phyloP scores from a whole-genome alignment of 1,139 yeast species.

The Debaryomyces psychrophilus region DNA sequence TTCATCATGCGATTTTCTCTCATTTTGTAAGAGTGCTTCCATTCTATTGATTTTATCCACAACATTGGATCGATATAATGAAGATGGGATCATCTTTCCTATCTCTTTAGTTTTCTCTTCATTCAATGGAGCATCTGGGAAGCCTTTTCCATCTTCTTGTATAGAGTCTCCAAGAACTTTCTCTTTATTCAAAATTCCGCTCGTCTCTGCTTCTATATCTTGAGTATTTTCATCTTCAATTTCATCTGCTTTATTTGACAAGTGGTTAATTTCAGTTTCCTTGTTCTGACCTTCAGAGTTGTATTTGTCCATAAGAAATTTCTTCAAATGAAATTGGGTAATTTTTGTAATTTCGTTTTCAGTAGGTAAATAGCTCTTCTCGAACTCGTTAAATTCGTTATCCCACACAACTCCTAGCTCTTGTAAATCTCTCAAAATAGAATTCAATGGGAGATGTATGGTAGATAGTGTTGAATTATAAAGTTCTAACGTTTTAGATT shows the following conservation, averaged over 20 bases:
- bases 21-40: slow-evolving; percentile 29
- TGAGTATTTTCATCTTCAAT: slow-evolving; percentile 5
- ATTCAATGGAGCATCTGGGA: slow-evolving; percentile 14
- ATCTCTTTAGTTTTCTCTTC: slow-evolving; percentile 22
- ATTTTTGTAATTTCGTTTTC: slow-evolving; percentile 92
- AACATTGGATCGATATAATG: slow-evolving; percentile 27
- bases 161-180: slow-evolving; percentile 12
- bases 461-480: slow-evolving; percentile 63
- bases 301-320: slow-evolving; percentile 62
- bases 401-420: slow-evolving; percentile 90
- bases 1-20: slow-evolving; percentile 12
- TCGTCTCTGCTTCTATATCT: neutral
- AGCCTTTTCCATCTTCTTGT: slow-evolving; percentile 2
- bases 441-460: slow-evolving; percentile 70
- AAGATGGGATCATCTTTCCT: slow-evolving; percentile 28
- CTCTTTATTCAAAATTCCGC: slow-evolving; percentile 1
- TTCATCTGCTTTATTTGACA: slow-evolving; percentile 7
- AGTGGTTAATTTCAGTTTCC: slow-evolving; percentile 17
- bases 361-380: slow-evolving; percentile 76
- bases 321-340: slow-evolving; percentile 84
- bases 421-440: slow-evolving; percentile 70
- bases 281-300: slow-evolving; percentile 34
- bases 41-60: slow-evolving; percentile 31
- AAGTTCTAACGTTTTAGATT: slow-evolving; percentile 50
- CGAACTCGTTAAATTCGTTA: slow-evolving; percentile 80